Evolutionary conservation across 345 rosid genomes (phyloP), one percentile per base, ranked within the genome.

Genomic region (Triadica sebifera): DNA sequence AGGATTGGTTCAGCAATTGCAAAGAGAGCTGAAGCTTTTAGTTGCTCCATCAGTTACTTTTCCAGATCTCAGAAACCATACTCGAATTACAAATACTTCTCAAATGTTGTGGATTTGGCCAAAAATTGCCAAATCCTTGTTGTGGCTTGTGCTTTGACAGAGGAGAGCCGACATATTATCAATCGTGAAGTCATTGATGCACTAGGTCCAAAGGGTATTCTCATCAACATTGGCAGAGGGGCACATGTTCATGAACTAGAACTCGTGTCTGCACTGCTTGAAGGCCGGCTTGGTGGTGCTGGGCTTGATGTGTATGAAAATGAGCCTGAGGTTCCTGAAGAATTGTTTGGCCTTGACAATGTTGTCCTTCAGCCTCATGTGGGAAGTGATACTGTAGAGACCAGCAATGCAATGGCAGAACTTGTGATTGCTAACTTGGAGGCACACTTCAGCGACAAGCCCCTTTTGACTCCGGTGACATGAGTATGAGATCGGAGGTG

Each of bases 151-250:
- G 79, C 90, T 52, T 74, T 87, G 53, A 85, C 84, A 1, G 79
- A 80, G 10, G 85, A 85, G 79, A 89, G 90, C n/a, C 80, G 12
- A 60, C 90, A 81, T 74, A 85, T 87, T 22, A 47, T 89, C 53
- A 67, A 84, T 52, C 81, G 74, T 4, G 76, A 72, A 47, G 91
- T 86, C 71, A 79, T 89, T 9, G 81, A 90, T 29, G 91, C 93
- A 4, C 69, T 90, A 67, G 93, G 96, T 58, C 91, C 88, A 3
- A 73, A 81, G 19, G 93, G 95, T 19, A 67, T 90, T 68, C 85
- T 90, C 47, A 83, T 90, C 77, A 89, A 90, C 77, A 82, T 90
- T 5, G 91, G 88, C 13, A 67, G 88, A 41, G 96, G 89, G 41
- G 82, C 89, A 37, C 87, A 81, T 24, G 77, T 90, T 24, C 85